Evolutionary conservation across 306 rosid species (phyloP).

Genomic region (Vicia sativa): DNA sequence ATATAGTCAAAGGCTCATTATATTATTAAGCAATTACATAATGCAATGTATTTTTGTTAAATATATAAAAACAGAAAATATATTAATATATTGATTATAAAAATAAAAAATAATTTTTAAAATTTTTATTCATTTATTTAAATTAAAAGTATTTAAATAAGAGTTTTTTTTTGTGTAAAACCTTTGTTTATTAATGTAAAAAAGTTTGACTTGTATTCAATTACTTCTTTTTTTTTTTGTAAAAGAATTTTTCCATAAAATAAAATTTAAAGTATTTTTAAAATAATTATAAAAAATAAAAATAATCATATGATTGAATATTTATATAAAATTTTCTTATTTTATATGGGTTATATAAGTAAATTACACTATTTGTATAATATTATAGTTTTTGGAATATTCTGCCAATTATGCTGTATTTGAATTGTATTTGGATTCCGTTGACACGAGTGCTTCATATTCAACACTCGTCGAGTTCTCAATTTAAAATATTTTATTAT

Average conservation of each 20-base stretch:
- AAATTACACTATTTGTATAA: not conserved
- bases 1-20: no score
- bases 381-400: not conserved
- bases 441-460: slow-evolving; percentile 50
- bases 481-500: not conserved
- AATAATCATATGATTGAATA: not conserved
- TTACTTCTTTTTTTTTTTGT: no score
- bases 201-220: not conserved
- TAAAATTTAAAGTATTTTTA: not conserved
- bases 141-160: not conserved
- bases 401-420: slow-evolving; percentile 49
- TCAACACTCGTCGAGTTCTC: slow-evolving; percentile 40
- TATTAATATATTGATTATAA: no score
- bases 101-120: no score
- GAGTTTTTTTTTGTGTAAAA: not conserved
- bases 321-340: no score
- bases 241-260: no score
- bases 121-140: not conserved
- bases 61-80: no score
- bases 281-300: not conserved
- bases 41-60: no score
- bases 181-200: not conserved
- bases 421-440: slow-evolving; percentile 62
- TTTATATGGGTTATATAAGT: not conserved
- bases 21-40: no score